Evolutionary conservation across 441 rosid genomes (phyloP).

Genomic region (Corymbia calophylla): DNA sequence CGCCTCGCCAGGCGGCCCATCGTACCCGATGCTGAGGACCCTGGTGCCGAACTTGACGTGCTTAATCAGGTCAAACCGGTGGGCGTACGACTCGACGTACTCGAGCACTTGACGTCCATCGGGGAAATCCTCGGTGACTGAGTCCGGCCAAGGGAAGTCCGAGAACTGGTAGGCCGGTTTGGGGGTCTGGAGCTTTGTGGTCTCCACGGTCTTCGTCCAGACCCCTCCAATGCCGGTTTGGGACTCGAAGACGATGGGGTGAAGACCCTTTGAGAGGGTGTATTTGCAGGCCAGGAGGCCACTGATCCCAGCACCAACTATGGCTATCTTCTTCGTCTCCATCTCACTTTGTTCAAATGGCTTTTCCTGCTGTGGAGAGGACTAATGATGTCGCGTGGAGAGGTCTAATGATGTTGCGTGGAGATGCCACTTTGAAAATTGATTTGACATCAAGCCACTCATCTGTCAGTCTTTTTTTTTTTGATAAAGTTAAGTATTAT

Average conservation of each 20-base stretch:
- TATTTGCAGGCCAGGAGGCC: conserved; percentile 38
- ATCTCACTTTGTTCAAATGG: background rate
- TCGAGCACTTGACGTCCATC: conserved; percentile 3
- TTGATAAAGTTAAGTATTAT: too few species aligned
- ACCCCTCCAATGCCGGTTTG: conserved; percentile 24
- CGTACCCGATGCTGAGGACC: conserved; percentile 17
- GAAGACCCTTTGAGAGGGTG: conserved; percentile 22
- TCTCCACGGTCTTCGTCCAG: conserved; percentile 20
- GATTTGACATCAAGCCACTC: too few species aligned
- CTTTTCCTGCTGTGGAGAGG: background rate
- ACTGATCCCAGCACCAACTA: conserved; percentile 38
- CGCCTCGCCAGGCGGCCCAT: background rate
- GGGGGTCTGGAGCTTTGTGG: conserved; percentile 26
- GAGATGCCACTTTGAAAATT: too few species aligned
- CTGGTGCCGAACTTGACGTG: conserved; percentile 16
- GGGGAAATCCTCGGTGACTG: conserved; percentile 16
- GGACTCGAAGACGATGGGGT: conserved; percentile 28
- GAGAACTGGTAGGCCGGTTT: conserved; percentile 16
- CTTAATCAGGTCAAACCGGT: conserved; percentile 14
- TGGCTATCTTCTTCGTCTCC: conserved; percentile 11
- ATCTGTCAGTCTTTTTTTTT: too few species aligned
- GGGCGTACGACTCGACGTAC: conserved; percentile 23
- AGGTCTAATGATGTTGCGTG: too few species aligned
- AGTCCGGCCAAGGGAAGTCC: conserved; percentile 37
- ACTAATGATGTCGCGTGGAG: background rate